Evolutionary conservation across 345 rosid genomes (phyloP).

Genomic region (Acer saccharum): DNA sequence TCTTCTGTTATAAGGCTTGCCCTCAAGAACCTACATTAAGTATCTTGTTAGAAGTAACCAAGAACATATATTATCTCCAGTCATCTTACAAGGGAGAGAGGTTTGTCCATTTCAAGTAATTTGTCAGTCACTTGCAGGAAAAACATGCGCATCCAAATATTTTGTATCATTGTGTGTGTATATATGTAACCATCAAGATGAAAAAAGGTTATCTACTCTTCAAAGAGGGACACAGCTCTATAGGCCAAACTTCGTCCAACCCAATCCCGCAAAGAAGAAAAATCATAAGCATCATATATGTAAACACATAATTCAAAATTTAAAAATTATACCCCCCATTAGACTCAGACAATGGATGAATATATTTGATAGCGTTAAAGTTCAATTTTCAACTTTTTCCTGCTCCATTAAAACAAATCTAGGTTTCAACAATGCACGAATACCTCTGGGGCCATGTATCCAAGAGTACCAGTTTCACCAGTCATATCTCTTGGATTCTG

Average conservation of each 20-base stretch:
- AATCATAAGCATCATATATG: neutral
- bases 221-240: constrained; percentile 8
- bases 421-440: constrained; percentile 6
- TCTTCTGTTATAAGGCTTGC: constrained; percentile 88
- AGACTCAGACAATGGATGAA: neutral
- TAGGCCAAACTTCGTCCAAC: neutral
- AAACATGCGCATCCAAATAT: neutral
- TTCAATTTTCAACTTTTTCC: neutral
- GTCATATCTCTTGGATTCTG: constrained; percentile 94
- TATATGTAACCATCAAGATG: neutral
- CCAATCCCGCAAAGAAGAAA: neutral
- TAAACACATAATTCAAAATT: neutral
- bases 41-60: constrained; percentile 7
- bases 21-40: constrained; percentile 70
- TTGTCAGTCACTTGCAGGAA: neutral
- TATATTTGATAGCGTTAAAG: neutral
- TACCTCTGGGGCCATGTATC: constrained; percentile 99
- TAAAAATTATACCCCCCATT: too few relatives aligned
- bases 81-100: neutral
- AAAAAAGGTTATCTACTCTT: neutral
- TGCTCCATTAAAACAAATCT: neutral
- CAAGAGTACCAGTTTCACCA: constrained; percentile 95
- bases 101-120: neutral
- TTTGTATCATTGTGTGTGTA: neutral
- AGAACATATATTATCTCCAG: constrained; percentile 5